A percentile compares a stretch with the other conserved stretches of the same genome.
These are phyloP conservation scores for Chionographis japonica DNA, from an alignment of 106 monocot species.

Conservation along the genomic window DNA sequence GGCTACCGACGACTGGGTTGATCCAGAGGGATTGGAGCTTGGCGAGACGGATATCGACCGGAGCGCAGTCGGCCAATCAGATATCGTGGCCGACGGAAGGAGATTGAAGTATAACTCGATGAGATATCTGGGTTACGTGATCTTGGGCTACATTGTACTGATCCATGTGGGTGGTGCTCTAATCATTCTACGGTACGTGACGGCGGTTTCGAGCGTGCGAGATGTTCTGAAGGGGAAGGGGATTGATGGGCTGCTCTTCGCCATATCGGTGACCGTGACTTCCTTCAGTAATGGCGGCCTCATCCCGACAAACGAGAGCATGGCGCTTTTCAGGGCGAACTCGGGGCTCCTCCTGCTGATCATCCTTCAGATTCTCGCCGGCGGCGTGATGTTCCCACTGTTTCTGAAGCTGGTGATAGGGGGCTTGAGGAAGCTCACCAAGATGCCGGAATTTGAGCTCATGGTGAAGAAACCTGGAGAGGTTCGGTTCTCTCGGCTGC, in stretches of 20 bases:
- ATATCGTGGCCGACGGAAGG: neutral
- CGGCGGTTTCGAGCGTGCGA: neutral
- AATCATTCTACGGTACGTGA: constrained; percentile 4
- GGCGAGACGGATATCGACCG: neutral
- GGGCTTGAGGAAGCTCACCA: constrained; percentile 3
- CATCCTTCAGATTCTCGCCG: neutral
- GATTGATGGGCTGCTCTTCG: no score
- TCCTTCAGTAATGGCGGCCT: neutral
- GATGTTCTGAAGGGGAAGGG: constrained; percentile 6
- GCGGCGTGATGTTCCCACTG: constrained; percentile 4
- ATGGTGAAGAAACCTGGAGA: constrained; percentile 8
- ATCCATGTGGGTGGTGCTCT: constrained; percentile 6
- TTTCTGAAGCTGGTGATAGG: constrained; percentile 13
- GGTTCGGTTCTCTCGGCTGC: neutral
- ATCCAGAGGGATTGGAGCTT: constrained; percentile 8
- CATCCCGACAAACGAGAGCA: neutral
- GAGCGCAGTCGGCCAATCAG: no score
- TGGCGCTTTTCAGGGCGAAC: constrained; percentile 1
- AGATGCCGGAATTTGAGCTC: neutral
- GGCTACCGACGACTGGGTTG: neutral
- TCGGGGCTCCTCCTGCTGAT: neutral
- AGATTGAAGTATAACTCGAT: constrained; percentile 1
- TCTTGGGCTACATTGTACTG: constrained; percentile 2
- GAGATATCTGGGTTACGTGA: neutral
- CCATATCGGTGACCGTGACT: neutral